phyloP scores from a whole-genome alignment of 768 basidiomycete genomes.

The Russula lepida region DNA sequence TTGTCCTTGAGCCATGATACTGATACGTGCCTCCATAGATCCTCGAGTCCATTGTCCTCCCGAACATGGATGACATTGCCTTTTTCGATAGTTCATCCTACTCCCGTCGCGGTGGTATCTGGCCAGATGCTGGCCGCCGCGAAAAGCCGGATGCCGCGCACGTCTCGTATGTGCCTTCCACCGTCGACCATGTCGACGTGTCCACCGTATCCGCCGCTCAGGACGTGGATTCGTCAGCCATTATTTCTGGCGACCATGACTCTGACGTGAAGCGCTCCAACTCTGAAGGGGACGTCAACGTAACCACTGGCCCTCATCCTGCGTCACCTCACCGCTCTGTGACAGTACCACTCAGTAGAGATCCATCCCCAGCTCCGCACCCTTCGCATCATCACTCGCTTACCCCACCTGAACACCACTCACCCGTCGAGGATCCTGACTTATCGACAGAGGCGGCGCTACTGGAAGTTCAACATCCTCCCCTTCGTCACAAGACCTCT shows the following conservation, averaged over 20 bases:
- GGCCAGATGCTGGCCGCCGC: conserved; percentile 60
- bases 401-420: background rate
- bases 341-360: conserved; percentile 1
- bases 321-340: background rate
- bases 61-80: conserved; percentile 97
- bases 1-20: conserved; percentile 6
- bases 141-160: conserved; percentile 24
- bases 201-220: conserved; percentile 31
- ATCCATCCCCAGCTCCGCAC: conserved; percentile 3
- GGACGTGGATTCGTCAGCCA: conserved; percentile 22
- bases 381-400: background rate
- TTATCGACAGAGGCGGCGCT: background rate
- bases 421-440: background rate
- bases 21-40: conserved; percentile 44
- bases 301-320: background rate
- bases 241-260: conserved; percentile 18
- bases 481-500: conserved; percentile 9
- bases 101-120: conserved; percentile 79
- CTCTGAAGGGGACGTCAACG: conserved; percentile 27
- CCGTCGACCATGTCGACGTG: conserved; percentile 22
- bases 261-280: conserved; percentile 25
- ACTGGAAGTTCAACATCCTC: conserved; percentile 1
- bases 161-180: background rate
- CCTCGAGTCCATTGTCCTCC: conserved; percentile 86
- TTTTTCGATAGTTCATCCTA: conserved; percentile 77